Percentiles rank a stretch among this genome's conserved stretches.
Conservation (phyloP, 148 eudicot species). For the Limonium bicolor region DNA sequence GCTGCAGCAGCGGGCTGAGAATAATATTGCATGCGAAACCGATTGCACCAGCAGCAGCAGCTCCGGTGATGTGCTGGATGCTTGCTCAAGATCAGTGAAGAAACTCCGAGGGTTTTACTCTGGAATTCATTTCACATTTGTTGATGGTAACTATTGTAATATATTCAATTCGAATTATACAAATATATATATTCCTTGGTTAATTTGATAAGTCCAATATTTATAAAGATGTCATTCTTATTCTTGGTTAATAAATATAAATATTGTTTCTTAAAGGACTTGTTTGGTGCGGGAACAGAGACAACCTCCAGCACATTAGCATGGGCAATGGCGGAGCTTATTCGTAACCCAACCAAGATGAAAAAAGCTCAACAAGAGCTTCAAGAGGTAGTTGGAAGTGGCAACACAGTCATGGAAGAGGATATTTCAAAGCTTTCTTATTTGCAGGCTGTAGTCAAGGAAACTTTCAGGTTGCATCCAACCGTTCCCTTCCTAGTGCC, state of each 20-base stretch:
- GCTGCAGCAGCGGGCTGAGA: not conserved
- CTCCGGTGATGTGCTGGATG: not conserved
- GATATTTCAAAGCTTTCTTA: not conserved
- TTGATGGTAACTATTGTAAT: not conserved
- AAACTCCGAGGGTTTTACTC: not conserved
- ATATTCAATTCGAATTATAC: not conserved
- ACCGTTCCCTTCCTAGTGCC: not conserved
- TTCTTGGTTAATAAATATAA: not conserved
- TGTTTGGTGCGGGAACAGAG: too few relatives aligned
- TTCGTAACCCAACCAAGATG: not conserved
- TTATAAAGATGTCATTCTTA: not conserved
- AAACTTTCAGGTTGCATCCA: not conserved
- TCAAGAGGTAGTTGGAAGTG: not conserved
- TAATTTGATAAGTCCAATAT: not conserved
- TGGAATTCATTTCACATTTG: not conserved
- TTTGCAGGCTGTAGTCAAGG: not conserved
- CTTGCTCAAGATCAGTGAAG: not conserved
- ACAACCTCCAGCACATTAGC: not conserved
- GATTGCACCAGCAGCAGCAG: too few relatives aligned
- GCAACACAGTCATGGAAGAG: not conserved
- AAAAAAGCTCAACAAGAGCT: too few relatives aligned
- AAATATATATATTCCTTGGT: too few relatives aligned
- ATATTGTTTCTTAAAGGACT: not conserved
- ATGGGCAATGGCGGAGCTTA: slow-evolving; percentile 2
- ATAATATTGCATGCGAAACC: not conserved